Evolutionary conservation across 1,139 yeast genomes (phyloP), one percentile per base, ranked within the genome.

Genomic region (Candida frijolesensis): DNA sequence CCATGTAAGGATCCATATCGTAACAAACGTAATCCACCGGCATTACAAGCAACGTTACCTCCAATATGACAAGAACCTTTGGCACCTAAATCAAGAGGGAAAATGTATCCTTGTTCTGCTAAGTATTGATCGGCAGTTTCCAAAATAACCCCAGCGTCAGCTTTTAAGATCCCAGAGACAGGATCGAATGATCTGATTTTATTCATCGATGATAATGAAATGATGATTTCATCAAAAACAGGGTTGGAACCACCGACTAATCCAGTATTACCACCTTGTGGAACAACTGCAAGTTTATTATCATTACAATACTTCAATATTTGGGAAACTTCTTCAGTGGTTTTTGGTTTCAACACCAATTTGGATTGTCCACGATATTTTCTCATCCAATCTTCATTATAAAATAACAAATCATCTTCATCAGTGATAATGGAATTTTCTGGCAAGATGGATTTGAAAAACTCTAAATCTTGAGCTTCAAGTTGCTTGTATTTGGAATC

Each of bases 201-300:
- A 74, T 90, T 91, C 77, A 94, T 65, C 61, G 80, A 80, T 32
- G 87, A 70, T 49, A 90, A 70, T 1, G 91, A 87, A 30, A 92
- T 59, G 32, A 92, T 79, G 45, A 94, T 83, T 70, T 92, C 99
- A 66, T 92, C 99, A 67, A 91, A 94, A 1, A 92, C 85, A 0
- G 99, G 97, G 29, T 85, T 84, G 1, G 96, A 87, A 2, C 98
- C 99, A 51, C 98, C 99, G 37, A 94, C 99, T 48, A 92, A 80
- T 16, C 97, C 97, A 3, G 98, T 92, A 68, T 92, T 92, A 55
- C 99, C 99, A 63, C 98, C 97, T 70, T 94, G 98, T 11, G 99
- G 98, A 6, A 90, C 97, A 44, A 92, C 85, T 0, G 98, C 97
- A 37, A 92, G 71, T 54, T 78, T 81, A 46, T 85, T 72, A 32